phyloP scores from a whole-genome alignment of 192 early-diverging fungal genomes.

The Pilaira anomala region DNA sequence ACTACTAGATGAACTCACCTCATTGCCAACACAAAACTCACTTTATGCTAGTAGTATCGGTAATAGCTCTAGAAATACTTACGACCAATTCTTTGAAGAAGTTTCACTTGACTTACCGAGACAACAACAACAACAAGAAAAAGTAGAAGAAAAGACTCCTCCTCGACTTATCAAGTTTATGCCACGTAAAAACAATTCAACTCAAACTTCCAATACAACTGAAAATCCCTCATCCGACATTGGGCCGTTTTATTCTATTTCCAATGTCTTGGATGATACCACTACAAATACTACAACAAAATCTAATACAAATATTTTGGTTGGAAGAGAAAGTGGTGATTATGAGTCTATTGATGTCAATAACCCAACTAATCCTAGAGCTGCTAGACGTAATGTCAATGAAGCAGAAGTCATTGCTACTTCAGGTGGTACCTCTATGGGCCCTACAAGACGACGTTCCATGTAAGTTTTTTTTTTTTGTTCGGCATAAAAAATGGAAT shows the following conservation, averaged over 20 bases:
- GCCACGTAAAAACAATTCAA: constrained; percentile 18
- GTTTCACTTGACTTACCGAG: constrained; percentile 40
- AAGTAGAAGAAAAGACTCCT: not conserved
- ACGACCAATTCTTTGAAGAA: constrained; percentile 43
- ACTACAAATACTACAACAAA: constrained; percentile 1
- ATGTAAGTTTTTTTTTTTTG: constrained; percentile 26
- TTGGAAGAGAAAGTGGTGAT: not conserved
- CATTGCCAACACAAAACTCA: not conserved
- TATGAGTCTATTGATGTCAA: not conserved
- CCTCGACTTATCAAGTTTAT: constrained; percentile 32
- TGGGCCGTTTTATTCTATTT: constrained; percentile 39
- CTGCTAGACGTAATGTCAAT: constrained; percentile 25
- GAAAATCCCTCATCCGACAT: constrained; percentile 25
- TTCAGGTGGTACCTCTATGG: constrained; percentile 29
- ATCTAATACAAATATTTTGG: constrained; percentile 2
- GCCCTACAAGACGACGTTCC: constrained; percentile 14
- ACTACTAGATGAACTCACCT: constrained; percentile 29
- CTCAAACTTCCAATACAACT: not conserved
- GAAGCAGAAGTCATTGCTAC: constrained; percentile 28
- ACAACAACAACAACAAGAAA: constrained; percentile 3
- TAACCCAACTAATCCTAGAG: constrained; percentile 10
- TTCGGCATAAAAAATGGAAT: not conserved
- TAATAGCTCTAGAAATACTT: constrained; percentile 12
- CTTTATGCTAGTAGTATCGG: not conserved
- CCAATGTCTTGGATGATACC: constrained; percentile 32